These are phyloP conservation scores for Sporothrix sp. DNA, from an alignment of 2,329 filamentous ascomycete species.

Conservation along the genomic window DNA sequence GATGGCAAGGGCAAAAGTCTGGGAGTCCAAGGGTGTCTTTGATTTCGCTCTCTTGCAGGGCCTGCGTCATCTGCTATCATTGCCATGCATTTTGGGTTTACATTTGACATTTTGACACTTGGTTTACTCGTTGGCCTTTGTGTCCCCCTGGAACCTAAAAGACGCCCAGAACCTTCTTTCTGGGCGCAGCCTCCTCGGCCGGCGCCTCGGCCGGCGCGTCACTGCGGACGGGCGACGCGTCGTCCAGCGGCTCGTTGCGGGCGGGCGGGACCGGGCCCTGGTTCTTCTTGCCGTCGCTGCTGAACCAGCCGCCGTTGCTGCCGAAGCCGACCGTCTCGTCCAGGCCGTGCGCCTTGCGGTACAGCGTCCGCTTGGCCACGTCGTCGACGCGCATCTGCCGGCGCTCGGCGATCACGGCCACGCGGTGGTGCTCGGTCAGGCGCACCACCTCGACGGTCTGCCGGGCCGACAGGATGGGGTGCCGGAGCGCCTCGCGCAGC, in stretches of 20 bases:
- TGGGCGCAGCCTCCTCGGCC: slow-evolving; percentile 38
- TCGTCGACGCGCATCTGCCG: slow-evolving; percentile 70
- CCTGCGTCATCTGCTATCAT: slow-evolving; percentile 9
- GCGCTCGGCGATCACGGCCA: slow-evolving; percentile 58
- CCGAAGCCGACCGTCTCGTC: slow-evolving; percentile 49
- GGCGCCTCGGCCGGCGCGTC: background rate
- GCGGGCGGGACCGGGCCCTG: slow-evolving; percentile 18
- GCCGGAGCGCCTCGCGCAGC: slow-evolving; percentile 54
- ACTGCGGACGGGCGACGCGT: slow-evolving; percentile 21
- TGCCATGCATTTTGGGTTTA: background rate
- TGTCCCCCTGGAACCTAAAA: slow-evolving; percentile 46
- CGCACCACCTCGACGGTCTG: slow-evolving; percentile 63
- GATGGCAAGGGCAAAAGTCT: background rate
- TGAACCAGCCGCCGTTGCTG: slow-evolving; percentile 17
- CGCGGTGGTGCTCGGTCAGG: slow-evolving; percentile 65
- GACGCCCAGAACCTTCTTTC: slow-evolving; percentile 79
- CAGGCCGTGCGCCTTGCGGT: slow-evolving; percentile 75
- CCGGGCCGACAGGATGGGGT: slow-evolving; percentile 58
- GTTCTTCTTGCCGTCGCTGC: slow-evolving; percentile 15
- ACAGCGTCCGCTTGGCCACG: slow-evolving; percentile 75
- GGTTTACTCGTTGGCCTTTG: too few species aligned
- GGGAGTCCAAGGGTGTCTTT: background rate
- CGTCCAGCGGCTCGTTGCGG: slow-evolving; percentile 26
- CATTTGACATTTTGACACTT: background rate
- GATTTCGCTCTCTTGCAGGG: slow-evolving; percentile 9